These are phyloP conservation scores for Debaryomyces udenii DNA, from an alignment of 1,139 yeast species.

Conservation along the genomic window DNA sequence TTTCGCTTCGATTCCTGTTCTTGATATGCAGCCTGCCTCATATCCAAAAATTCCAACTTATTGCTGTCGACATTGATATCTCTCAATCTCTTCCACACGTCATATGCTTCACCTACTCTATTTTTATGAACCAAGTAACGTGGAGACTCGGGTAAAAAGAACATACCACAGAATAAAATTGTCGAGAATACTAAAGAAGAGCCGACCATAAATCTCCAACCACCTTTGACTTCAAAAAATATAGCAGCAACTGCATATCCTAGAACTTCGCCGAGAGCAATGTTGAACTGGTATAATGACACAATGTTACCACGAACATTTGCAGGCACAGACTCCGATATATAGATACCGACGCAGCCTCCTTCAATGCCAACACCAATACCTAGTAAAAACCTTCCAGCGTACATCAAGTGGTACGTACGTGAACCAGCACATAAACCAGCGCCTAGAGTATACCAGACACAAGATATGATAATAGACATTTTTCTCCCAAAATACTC, in stretches of 20 bases:
- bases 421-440: constrained; percentile 55
- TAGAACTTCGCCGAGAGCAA: constrained; percentile 60
- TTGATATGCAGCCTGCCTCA: constrained; percentile 34
- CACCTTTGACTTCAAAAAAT: constrained; percentile 53
- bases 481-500: constrained; percentile 56
- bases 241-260: constrained; percentile 62
- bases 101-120: constrained; percentile 53
- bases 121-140: constrained; percentile 55
- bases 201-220: constrained; percentile 65
- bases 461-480: constrained; percentile 54
- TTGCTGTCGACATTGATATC: constrained; percentile 40
- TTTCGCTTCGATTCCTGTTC: constrained; percentile 28
- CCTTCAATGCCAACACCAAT: constrained; percentile 64
- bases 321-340: constrained; percentile 63
- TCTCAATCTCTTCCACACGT: constrained; percentile 58
- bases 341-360: constrained; percentile 61
- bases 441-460: constrained; percentile 60
- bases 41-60: constrained; percentile 56
- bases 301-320: constrained; percentile 59
- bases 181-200: constrained; percentile 62
- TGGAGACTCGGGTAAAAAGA: constrained; percentile 54
- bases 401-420: constrained; percentile 48
- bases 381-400: constrained; percentile 59
- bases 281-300: constrained; percentile 58
- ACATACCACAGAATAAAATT: constrained; percentile 46